A percentile compares a stretch with the other conserved stretches of the same genome.
These are phyloP conservation scores for Trichosporon sp. DNA, from an alignment of 1,284 basidiomycete species.

Conservation along the genomic window DNA sequence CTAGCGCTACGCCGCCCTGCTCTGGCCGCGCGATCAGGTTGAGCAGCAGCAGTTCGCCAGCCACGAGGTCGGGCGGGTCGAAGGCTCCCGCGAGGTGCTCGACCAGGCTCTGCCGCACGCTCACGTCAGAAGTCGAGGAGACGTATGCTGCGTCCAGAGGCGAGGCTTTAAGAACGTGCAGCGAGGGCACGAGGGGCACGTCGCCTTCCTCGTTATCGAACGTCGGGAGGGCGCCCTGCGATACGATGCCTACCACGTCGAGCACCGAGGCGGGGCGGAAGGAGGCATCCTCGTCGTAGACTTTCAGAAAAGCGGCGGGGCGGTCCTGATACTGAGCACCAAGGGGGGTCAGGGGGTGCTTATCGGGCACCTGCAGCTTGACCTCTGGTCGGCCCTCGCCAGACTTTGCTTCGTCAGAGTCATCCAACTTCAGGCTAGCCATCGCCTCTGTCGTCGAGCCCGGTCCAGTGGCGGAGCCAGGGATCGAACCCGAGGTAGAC, in stretches of 20 bases:
- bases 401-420: not conserved
- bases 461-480: too few species aligned
- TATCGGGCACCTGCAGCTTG: slow-evolving; percentile 22
- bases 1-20: slow-evolving; percentile 25
- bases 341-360: slow-evolving; percentile 31
- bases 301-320: slow-evolving; percentile 44
- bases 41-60: slow-evolving; percentile 40
- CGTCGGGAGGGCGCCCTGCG: slow-evolving; percentile 4
- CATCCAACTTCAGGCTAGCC: not conserved
- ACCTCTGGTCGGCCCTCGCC: not conserved
- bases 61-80: slow-evolving; percentile 29
- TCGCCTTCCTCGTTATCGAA: slow-evolving; percentile 23
- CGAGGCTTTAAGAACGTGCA: slow-evolving; percentile 33
- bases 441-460: not conserved
- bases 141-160: not conserved
- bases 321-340: slow-evolving; percentile 27
- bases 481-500: too few species aligned
- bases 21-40: slow-evolving; percentile 36
- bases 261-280: slow-evolving; percentile 39
- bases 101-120: slow-evolving; percentile 25
- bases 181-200: slow-evolving; percentile 30
- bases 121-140: not conserved
- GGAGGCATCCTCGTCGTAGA: slow-evolving; percentile 37
- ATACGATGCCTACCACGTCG: slow-evolving; percentile 40
- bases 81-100: slow-evolving; percentile 34